Base-by-base conservation (phyloP, 805 yeast genomes). In the Candida coquimbonensis region DNA sequence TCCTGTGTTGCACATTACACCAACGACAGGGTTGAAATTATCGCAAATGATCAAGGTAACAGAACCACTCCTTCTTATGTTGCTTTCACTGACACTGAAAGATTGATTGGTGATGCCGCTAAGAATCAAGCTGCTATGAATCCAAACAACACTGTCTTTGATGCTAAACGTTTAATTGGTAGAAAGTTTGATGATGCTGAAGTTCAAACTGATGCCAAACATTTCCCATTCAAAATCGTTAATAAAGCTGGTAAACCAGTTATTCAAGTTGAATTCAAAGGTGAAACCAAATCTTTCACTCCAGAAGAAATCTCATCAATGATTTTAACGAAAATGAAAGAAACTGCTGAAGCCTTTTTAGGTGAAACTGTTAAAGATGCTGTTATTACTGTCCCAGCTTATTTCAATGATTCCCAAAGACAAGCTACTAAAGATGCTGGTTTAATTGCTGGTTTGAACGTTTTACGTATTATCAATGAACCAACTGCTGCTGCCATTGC, bases 401-500 rank as follows among this genome's bases (percentile, higher is more conserved):
- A 89, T 74, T 89, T 89, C 78, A 90, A 90, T 72, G 96, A 89
- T 70, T 88, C 97, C 46, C 97, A 90, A 74, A 87, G 96, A 77
- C 96, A 90, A 74, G 97, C 96, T 51, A 89, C 97, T 63, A 90
- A 89, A 77, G 96, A 89, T 69, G 96, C 97, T 50, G 97, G 96
- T 77, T 74, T 84, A 57, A 90, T 89, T 78, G 95, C 96, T 49
- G 97, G 97, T 64, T 77, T 89, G 67, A 89, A 89, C 70, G 96
- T 89, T 51, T 77, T 87, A 69, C 83, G 97, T 75, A 89, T 89
- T 68, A 89, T 90, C 63, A 89, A 89, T 73, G 97, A 89, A 76
- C 96, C 97, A 60, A 87, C 96, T 55, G 96, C 96, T 50, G 98
- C 98, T 62, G 98, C 98, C 56, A 87, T 90, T 73, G 98, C 98